Conservation (phyloP, 306 rosid species). For the Cucumis melo region DNA sequence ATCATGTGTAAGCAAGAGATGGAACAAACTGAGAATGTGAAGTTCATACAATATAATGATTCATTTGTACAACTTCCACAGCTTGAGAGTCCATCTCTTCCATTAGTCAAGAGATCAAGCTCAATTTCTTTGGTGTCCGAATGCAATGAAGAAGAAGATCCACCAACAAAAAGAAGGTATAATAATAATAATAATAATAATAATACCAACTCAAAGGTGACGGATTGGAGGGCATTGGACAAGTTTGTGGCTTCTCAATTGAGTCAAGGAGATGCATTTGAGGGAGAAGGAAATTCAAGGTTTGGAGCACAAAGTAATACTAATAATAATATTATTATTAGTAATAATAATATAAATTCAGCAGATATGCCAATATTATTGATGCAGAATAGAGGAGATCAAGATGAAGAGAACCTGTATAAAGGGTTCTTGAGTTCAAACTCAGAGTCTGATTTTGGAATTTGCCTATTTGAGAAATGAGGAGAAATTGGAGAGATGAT, state of each 20-base stretch:
- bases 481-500: neutral
- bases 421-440: constrained; percentile 45
- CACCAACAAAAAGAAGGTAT: constrained; percentile 5
- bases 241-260: constrained; percentile 90
- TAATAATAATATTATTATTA: neutral
- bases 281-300: constrained; percentile 28
- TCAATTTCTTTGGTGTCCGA: constrained; percentile 29
- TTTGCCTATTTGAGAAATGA: constrained; percentile 87
- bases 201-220: constrained; percentile 28
- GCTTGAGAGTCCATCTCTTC: constrained; percentile 60
- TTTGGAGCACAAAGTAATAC: constrained; percentile 22
- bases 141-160: constrained; percentile 29
- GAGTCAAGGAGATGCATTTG: constrained; percentile 15
- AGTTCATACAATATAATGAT: constrained; percentile 29
- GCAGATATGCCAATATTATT: constrained; percentile 34
- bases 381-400: constrained; percentile 27
- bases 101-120: constrained; percentile 46
- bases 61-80: constrained; percentile 64
- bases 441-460: constrained; percentile 74
- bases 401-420: constrained; percentile 32
- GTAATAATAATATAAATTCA: neutral
- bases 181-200: neutral
- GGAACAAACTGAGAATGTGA: constrained; percentile 33
- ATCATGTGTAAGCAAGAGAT: constrained; percentile 72
- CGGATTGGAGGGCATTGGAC: constrained; percentile 91